Base-by-base conservation (phyloP, 441 rosid species). In the Sinapis alba region DNA sequence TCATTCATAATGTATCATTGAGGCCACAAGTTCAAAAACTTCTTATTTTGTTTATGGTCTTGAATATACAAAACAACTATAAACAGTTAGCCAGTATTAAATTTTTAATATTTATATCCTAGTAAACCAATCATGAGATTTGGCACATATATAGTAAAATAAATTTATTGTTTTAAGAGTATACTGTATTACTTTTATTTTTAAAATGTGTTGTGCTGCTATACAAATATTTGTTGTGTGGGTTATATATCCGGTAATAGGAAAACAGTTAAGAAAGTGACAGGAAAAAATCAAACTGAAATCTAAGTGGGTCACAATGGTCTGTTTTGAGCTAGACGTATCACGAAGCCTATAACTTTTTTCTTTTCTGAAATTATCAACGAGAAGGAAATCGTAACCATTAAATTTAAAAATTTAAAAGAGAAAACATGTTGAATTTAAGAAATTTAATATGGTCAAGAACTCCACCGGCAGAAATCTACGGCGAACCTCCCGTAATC, bases 251-350 rank as follows among this genome's bases (percentile, higher is more conserved):
- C 8, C 6, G 62, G 21, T 28, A 30, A 20, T 6, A 65, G 24
- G 24, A 1, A 1, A 59, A 20, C 9, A 27, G 62, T 26, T 58
- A 23, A 7, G 59, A 68, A 43, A 68, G 38, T 24, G 69, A 68
- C 56, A 18, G 58, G 69, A 53, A 69, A 51, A 62, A 41, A 69
- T 76, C 79, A 69, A 69, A 7, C 19, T 64, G 65, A 64, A 64
- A 76, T 69, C 80, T 30, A 76, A 70, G 80, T 76, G 76, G 80
- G 80, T 63, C 80, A 64, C 18, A 5, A n/a, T 58, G 75, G 67
- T 76, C 75, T 76, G 62, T 57, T 54, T 41, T 63, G 71, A 64
- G 59, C 45, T 63, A 21, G 75, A 76, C 64, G 71, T 70, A 63
- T 76, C 75, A 64, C 1, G 60, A 69, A 69, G 34, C 50, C 59